Percentiles rank a stretch among this genome's conserved stretches.
Conservation (phyloP, 768 basidiomycete species). For the Suillus cothurnatus region DNA sequence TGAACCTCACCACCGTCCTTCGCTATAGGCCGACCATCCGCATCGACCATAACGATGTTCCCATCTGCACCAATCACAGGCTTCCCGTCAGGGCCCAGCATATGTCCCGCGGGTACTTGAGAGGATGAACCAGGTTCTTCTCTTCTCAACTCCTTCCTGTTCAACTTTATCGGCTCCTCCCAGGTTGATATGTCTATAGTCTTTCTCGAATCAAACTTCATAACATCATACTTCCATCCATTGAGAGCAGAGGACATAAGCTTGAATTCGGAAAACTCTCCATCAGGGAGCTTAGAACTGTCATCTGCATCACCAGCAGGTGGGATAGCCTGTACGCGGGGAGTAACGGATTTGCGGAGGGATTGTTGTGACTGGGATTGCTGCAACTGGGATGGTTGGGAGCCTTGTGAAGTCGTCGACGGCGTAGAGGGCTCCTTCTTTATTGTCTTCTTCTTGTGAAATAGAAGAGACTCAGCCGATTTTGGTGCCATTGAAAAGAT, state of each 20-base stretch:
- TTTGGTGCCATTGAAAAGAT: constrained; percentile 28
- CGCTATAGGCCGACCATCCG: constrained; percentile 73
- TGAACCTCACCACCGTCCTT: constrained; percentile 31
- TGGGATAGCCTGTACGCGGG: constrained; percentile 43
- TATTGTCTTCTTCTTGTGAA: constrained; percentile 57
- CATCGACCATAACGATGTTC: constrained; percentile 79
- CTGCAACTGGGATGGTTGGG: constrained; percentile 10
- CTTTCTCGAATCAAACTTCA: constrained; percentile 85
- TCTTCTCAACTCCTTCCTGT: constrained; percentile 77
- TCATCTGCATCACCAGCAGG: constrained; percentile 49
- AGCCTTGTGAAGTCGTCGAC: constrained; percentile 16
- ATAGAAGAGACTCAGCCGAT: constrained; percentile 53
- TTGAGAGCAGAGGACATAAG: constrained; percentile 79
- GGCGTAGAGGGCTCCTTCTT: constrained; percentile 24
- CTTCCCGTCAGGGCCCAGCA: constrained; percentile 84
- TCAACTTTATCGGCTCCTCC: constrained; percentile 79
- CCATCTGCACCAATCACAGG: constrained; percentile 80
- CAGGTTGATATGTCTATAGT: constrained; percentile 69
- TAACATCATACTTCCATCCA: constrained; percentile 90
- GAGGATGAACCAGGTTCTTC: constrained; percentile 40
- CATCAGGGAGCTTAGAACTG: constrained; percentile 59
- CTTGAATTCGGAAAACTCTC: constrained; percentile 73
- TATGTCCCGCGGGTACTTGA: constrained; percentile 63
- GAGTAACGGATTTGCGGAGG: constrained; percentile 39
- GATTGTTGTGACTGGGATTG: constrained; percentile 17